Percentiles rank a stretch among this genome's conserved stretches.
These are phyloP conservation scores for Keqinozyma sinolaborantium DNA, from an alignment of 1,139 yeast species.

Conservation along the genomic window DNA sequence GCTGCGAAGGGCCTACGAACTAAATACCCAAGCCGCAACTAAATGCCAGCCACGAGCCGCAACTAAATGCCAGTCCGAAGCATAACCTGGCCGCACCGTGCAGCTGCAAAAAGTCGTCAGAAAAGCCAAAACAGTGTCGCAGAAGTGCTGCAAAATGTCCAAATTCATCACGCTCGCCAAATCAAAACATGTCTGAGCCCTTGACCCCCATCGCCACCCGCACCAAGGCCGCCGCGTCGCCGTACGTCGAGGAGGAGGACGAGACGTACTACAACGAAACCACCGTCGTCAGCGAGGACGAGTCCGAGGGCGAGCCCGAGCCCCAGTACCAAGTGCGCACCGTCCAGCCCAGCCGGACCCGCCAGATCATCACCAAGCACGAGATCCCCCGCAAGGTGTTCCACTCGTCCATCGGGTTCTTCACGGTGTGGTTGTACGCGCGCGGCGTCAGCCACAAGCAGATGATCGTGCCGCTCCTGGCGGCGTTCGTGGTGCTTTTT, in stretches of 20 bases:
- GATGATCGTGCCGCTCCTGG: conserved; percentile 56
- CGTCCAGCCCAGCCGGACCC: conserved; percentile 22
- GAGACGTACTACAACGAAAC: conserved; percentile 30
- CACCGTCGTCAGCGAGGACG: conserved; percentile 12
- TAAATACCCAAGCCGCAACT: no score
- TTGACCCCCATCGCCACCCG: conserved; percentile 10
- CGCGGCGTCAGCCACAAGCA: conserved; percentile 52
- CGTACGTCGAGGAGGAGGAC: conserved; percentile 39
- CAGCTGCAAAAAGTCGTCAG: no score
- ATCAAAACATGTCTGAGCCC: conserved; percentile 5
- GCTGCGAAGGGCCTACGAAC: no score
- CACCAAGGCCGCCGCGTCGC: conserved; percentile 7
- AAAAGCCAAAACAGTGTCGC: no score
- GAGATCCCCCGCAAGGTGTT: conserved; percentile 85
- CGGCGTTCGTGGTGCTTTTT: conserved; percentile 53
- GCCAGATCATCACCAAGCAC: conserved; percentile 63
- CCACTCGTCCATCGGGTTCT: conserved; percentile 83
- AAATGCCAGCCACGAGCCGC: no score
- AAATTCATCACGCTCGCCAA: no score
- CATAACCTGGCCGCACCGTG: no score
- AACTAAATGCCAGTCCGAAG: no score
- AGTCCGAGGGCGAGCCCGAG: conserved; percentile 12
- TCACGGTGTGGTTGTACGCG: conserved; percentile 72
- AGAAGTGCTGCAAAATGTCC: no score
- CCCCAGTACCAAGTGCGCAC: conserved; percentile 8